Percentiles rank a stretch among this genome's conserved stretches.
These are phyloP conservation scores for Metarhizium rileyi DNA, from an alignment of 2,329 filamentous ascomycete species.

Conservation along the genomic window DNA sequence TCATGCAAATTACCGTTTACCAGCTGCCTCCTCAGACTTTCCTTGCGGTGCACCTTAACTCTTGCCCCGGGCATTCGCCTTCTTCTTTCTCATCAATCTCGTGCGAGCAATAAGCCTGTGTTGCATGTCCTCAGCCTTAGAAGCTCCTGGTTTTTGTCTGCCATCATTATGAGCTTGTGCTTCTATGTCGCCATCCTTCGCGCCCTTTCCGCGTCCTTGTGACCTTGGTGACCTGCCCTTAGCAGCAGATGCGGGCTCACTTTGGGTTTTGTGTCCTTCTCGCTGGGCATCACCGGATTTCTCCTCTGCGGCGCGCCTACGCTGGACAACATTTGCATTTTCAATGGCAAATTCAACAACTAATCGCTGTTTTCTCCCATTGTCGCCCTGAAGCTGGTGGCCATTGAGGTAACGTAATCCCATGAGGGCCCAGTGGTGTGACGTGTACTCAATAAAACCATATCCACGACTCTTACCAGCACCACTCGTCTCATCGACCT, in stretches of 20 bases:
- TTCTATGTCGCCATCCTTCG: neutral
- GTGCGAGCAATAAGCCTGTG: conserved; percentile 82
- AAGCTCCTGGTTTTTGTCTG: conserved; percentile 19
- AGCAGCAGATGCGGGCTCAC: conserved; percentile 10
- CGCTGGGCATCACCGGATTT: conserved; percentile 19
- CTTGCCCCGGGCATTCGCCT: conserved; percentile 29
- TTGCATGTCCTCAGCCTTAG: conserved; percentile 32
- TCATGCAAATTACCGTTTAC: neutral
- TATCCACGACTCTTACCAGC: conserved; percentile 85
- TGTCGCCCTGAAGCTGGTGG: conserved; percentile 45
- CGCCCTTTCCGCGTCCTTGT: neutral
- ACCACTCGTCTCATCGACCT: conserved; percentile 66
- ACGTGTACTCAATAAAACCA: conserved; percentile 94
- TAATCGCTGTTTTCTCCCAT: conserved; percentile 76
- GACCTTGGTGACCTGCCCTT: neutral
- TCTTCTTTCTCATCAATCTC: conserved; percentile 66
- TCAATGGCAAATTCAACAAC: conserved; percentile 98
- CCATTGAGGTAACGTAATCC: conserved; percentile 90
- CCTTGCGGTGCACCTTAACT: neutral
- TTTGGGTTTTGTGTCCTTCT: conserved; percentile 23
- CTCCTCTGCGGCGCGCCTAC: conserved; percentile 41
- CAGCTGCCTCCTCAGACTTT: neutral
- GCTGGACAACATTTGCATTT: conserved; percentile 88
- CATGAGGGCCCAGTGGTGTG: conserved; percentile 90
- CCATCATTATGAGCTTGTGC: conserved; percentile 18